Conservation (phyloP, 164 flowering plant genomes). For the Tinospora cordifolia region DNA sequence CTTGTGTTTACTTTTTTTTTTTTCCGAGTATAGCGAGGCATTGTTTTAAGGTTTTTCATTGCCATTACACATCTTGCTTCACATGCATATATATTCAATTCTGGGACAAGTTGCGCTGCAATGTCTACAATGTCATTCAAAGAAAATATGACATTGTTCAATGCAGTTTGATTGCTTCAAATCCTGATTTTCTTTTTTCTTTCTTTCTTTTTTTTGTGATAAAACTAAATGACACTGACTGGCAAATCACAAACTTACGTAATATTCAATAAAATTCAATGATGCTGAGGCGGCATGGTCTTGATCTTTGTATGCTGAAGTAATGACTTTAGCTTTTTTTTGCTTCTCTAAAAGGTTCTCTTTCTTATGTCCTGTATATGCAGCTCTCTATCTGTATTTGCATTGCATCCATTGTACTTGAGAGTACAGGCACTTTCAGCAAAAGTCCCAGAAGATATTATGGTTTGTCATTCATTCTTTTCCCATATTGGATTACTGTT, state of each 20-base stretch:
- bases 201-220: no score
- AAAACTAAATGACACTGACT: no score
- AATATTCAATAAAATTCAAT: no score
- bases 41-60: background rate
- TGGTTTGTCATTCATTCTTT: conserved; percentile 42
- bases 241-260: no score
- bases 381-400: conserved; percentile 97
- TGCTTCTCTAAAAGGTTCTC: background rate
- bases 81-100: background rate
- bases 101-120: no score
- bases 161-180: no score
- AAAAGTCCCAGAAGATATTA: conserved; percentile 58
- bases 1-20: background rate
- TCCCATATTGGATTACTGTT: background rate
- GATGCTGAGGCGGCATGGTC: no score
- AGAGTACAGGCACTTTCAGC: conserved; percentile 81
- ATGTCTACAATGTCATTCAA: no score
- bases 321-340: background rate
- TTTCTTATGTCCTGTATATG: conserved; percentile 16
- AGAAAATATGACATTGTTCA: no score
- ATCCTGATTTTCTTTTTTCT: no score
- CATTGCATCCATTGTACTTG: conserved; percentile 87
- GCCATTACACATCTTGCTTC: background rate
- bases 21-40: no score
- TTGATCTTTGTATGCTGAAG: background rate